phyloP scores from a whole-genome alignment of 495 filamentous ascomycete genomes.

The Penicillium malachiteum region DNA sequence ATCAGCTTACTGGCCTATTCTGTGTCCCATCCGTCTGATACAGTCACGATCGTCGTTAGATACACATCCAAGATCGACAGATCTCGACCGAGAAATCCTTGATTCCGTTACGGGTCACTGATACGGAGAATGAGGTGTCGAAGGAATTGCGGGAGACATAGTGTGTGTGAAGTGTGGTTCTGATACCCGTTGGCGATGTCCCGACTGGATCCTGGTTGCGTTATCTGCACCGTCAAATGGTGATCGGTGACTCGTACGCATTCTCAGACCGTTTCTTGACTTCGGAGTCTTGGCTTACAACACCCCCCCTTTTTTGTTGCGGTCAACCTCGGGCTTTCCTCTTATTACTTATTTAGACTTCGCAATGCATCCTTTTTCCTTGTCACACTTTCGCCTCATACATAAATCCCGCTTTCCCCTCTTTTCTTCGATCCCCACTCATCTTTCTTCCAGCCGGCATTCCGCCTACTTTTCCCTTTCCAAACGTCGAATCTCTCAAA shows the following conservation, averaged over 20 bases:
- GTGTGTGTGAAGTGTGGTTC: neutral
- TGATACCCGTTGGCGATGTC: slow-evolving; percentile 12
- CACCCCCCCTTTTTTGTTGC: slow-evolving; percentile 9
- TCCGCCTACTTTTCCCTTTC: slow-evolving; percentile 1
- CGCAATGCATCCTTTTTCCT: slow-evolving; percentile 21
- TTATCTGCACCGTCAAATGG: slow-evolving; percentile 25
- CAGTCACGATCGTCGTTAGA: slow-evolving; percentile 1
- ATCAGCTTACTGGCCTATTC: neutral
- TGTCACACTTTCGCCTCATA: slow-evolving; percentile 3
- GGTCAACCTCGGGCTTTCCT: neutral
- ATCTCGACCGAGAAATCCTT: slow-evolving; percentile 15
- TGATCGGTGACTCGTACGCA: slow-evolving; percentile 18
- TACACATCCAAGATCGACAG: neutral
- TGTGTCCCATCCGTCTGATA: neutral
- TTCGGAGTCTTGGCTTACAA: slow-evolving; percentile 14
- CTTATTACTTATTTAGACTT: slow-evolving; percentile 20
- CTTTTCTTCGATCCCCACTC: neutral
- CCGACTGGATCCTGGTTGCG: slow-evolving; percentile 28
- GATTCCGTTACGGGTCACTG: neutral
- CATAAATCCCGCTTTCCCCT: slow-evolving; percentile 2
- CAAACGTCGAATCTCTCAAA: slow-evolving; percentile 9
- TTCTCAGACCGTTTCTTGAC: slow-evolving; percentile 12
- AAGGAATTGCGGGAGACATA: neutral
- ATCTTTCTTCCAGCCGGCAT: neutral
- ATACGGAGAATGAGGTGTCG: neutral